A percentile compares a stretch with the other conserved stretches of the same genome.
These are phyloP conservation scores for Phaffomyces opuntiae DNA, from an alignment of 805 yeast species.

Conservation along the genomic window DNA sequence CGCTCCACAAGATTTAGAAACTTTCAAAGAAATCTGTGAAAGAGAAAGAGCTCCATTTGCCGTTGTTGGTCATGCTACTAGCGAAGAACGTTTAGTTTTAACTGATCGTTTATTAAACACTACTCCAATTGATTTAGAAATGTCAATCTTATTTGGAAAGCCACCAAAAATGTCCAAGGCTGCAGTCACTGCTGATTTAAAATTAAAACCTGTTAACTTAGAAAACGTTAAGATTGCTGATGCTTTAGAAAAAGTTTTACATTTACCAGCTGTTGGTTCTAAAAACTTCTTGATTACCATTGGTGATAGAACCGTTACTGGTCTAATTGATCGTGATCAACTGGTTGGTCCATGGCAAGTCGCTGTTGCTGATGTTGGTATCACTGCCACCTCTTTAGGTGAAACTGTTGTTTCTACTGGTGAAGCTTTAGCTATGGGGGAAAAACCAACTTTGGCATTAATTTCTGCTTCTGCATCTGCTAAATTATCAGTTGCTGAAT, in stretches of 20 bases:
- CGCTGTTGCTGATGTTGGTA: constrained; percentile 98
- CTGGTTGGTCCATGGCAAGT: constrained; percentile 99
- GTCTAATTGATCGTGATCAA: constrained; percentile 94
- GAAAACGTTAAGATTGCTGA: constrained; percentile 41
- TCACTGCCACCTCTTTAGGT: constrained; percentile 86
- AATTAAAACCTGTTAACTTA: constrained; percentile 33
- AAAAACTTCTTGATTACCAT: constrained; percentile 94
- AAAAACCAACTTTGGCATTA: constrained; percentile 84
- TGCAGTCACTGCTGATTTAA: constrained; percentile 56
- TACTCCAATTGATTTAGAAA: constrained; percentile 91
- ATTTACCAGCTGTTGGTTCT: constrained; percentile 90
- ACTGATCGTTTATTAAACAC: constrained; percentile 71
- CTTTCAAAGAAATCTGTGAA: constrained; percentile 73
- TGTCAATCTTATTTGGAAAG: constrained; percentile 92
- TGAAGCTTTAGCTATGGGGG: constrained; percentile 98
- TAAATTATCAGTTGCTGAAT: constrained; percentile 92
- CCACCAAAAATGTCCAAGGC: constrained; percentile 91
- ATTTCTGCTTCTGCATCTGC: constrained; percentile 89
- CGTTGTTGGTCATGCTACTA: constrained; percentile 90
- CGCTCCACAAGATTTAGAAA: constrained; percentile 63
- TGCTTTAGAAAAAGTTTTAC: constrained; percentile 76
- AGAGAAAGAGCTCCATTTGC: constrained; percentile 97
- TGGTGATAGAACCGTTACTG: constrained; percentile 97
- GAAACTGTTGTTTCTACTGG: constrained; percentile 68
- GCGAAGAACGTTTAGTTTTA: constrained; percentile 74